These are phyloP conservation scores for Triangularia setosa DNA, from an alignment of 2,329 filamentous ascomycete species.

Conservation along the genomic window DNA sequence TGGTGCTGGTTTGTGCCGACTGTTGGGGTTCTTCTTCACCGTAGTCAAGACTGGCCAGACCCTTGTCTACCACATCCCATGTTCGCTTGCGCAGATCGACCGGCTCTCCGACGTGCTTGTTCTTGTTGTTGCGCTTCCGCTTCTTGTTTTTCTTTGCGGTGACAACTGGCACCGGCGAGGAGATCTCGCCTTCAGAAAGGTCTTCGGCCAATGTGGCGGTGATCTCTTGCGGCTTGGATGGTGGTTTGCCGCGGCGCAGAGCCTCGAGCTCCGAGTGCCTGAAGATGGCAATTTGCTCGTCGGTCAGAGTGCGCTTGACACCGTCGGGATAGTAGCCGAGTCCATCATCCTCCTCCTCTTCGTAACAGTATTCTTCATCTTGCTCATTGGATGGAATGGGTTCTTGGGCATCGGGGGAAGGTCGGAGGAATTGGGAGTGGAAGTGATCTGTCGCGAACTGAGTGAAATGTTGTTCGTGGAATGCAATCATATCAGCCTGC, in stretches of 20 bases:
- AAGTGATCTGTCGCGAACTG: conserved; percentile 44
- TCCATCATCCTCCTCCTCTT: conserved; percentile 57
- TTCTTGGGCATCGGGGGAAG: conserved; percentile 20
- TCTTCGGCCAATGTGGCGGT: conserved; percentile 9
- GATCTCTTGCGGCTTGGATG: conserved; percentile 31
- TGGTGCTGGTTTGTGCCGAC: conserved; percentile 25
- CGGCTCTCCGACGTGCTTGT: conserved; percentile 39
- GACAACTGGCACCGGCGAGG: conserved; percentile 21
- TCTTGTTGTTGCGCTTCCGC: conserved; percentile 25
- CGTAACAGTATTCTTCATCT: conserved; percentile 34
- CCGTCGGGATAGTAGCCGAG: conserved; percentile 86
- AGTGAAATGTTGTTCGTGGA: conserved; percentile 60
- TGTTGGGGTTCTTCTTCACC: conserved; percentile 40
- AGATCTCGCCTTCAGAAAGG: conserved; percentile 24
- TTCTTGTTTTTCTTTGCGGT: conserved; percentile 29
- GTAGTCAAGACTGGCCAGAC: conserved; percentile 58
- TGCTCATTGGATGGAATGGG: conserved; percentile 22
- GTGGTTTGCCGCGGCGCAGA: conserved; percentile 53
- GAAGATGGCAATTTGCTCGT: conserved; percentile 88
- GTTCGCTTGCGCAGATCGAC: conserved; percentile 61
- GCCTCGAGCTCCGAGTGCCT: conserved; percentile 80
- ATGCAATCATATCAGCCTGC: conserved; percentile 57
- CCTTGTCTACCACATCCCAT: conserved; percentile 62
- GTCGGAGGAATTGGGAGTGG: conserved; percentile 41
- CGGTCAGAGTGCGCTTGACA: conserved; percentile 81